Base-by-base conservation (phyloP, 2,329 filamentous ascomycete genomes). In the Arthrobotrys megalospora region DNA sequence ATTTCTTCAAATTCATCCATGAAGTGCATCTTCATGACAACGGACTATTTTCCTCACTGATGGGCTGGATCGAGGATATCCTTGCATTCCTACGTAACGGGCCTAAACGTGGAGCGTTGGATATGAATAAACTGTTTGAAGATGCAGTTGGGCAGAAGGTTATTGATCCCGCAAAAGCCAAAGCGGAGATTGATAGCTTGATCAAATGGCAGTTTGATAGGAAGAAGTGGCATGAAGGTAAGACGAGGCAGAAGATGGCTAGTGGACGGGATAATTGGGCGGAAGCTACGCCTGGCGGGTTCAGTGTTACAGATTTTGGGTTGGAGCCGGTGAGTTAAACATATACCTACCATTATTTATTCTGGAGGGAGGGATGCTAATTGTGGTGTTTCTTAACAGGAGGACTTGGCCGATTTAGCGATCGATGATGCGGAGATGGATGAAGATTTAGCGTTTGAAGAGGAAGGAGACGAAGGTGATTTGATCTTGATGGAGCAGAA, bases 1-100 rank as follows among this genome's bases (percentile, higher is more conserved):
- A 97, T 85, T 95, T 99, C 83, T 99, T 98, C 88, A 98, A 97
- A 84, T 99, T 99, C 84, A 92, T 99, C 2, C 96, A 99, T 84
- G 96, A 99, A 85, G 95, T 99, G 0, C 96, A 99, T 83, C 91
- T 93, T 6, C 95, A 99, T 82, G 96, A 99, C 84, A 97, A 99
- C 80, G 96, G 96, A 0, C 89, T 99, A 0, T 99, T 99, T 82
- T 94, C 94, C 41, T 93, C 96, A 82, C 88, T 99, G 64, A 99
- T 99, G 96, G 91, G 91, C 28, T 98, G 96, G 96, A 91, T 98
- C 53, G 96, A 99, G 85, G 92, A 92, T 41, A 98, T 99, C 75
- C 89, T 99, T 5, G 93, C 96, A 79, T 99, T 98, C 85, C 86
- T 99, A 36, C 90, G 95, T 53, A 91, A 94, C 80, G 96, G 96